Percentiles rank a stretch among this genome's conserved stretches.
phyloP scores from a whole-genome alignment of 2,329 filamentous ascomycete genomes.

The Cryphonectria parasitica region DNA sequence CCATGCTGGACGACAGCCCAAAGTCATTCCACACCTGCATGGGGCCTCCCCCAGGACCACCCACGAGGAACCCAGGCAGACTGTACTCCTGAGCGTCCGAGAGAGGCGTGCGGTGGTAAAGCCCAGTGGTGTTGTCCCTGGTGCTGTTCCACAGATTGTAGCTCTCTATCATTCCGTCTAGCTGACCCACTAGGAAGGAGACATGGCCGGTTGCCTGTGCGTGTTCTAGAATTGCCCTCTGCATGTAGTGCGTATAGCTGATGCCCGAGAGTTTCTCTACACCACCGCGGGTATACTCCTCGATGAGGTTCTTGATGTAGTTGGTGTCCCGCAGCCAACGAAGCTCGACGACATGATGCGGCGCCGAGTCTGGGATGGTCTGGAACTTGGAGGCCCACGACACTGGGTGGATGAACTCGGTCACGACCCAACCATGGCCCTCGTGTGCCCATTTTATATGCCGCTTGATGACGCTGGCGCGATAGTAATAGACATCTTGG shows the following conservation, averaged over 20 bases:
- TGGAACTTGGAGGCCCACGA: constrained; percentile 3
- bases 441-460: constrained; percentile 10
- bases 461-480: constrained; percentile 5
- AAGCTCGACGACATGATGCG: not conserved
- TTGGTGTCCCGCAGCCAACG: not conserved
- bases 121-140: not conserved
- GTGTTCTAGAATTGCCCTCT: not conserved
- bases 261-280: not conserved
- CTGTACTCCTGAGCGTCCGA: not conserved
- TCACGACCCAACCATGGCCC: constrained; percentile 7
- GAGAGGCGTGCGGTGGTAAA: not conserved
- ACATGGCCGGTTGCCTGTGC: not conserved
- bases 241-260: not conserved
- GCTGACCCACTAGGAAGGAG: not conserved
- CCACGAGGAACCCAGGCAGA: not conserved
- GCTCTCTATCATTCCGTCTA: not conserved
- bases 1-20: not conserved
- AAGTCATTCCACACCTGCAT: constrained; percentile 2
- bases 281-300: not conserved
- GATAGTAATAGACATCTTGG: constrained; percentile 4
- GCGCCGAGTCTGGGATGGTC: not conserved
- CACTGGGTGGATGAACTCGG: constrained; percentile 2
- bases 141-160: not conserved
- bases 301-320: constrained; percentile 1
- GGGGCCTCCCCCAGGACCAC: not conserved